These are phyloP conservation scores for Parasitella parasitica DNA, from an alignment of 371 early-diverging fungal genomes.

Conservation along the genomic window DNA sequence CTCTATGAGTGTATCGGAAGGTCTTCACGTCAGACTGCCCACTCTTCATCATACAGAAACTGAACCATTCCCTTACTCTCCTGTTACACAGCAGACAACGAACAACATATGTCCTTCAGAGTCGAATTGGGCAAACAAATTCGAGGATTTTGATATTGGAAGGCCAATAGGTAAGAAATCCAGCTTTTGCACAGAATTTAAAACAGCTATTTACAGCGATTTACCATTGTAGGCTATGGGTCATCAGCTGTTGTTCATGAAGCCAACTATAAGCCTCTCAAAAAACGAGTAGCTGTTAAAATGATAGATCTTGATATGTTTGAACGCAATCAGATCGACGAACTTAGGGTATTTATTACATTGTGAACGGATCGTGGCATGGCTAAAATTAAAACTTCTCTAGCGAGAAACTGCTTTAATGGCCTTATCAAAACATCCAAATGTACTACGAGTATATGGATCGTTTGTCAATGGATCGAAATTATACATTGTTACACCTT, in stretches of 20 bases:
- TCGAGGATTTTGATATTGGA: conserved; percentile 49
- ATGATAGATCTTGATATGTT: conserved; percentile 92
- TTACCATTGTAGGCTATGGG: conserved; percentile 69
- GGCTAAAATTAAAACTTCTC: neutral
- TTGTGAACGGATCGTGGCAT: neutral
- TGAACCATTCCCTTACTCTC: conserved; percentile 8
- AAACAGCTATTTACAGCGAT: neutral
- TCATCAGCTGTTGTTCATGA: conserved; percentile 86
- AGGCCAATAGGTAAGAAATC: conserved; percentile 31
- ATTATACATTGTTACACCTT: conserved; percentile 83
- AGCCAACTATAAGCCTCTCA: conserved; percentile 74
- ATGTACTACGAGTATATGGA: conserved; percentile 80
- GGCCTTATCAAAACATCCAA: conserved; percentile 83
- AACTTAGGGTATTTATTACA: conserved; percentile 65
- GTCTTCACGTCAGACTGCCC: conserved; percentile 19
- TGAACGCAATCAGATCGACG: conserved; percentile 92
- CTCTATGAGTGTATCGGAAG: conserved; percentile 21
- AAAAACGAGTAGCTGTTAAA: conserved; percentile 78
- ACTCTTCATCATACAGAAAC: conserved; percentile 15
- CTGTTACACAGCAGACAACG: neutral
- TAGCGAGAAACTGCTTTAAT: conserved; percentile 87
- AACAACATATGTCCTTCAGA: conserved; percentile 18
- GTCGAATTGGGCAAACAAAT: conserved; percentile 34
- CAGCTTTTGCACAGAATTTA: neutral
- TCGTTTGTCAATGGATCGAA: conserved; percentile 80